Evolutionary conservation across 2,329 filamentous ascomycete species (phyloP), one percentile per base, ranked within the genome.

Genomic region (Talaromyces sp.): DNA sequence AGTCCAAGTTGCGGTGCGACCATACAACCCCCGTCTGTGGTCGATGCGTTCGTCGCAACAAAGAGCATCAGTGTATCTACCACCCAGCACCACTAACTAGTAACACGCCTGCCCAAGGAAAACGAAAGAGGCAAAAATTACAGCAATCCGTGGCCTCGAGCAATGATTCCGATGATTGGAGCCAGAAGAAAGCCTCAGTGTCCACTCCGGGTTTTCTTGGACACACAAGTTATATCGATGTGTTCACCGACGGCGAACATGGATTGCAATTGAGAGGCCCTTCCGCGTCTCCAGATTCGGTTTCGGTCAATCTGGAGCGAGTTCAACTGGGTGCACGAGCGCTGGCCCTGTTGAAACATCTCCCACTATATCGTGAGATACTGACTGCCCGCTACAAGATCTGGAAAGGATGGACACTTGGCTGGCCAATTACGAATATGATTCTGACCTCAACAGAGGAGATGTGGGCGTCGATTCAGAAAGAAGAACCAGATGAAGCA

Each of bases 1-100:
- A 61, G 35, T 55, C 63, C 11, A 66, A 66, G 19, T 39, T 65
- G 3, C 61, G 61, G 14, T 66, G 63, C 41, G 63, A 65, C 39
- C 54, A 65, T 45, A 42, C 50, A 17, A 60, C 44, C 4, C 63
- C 63, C 11, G 24, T 61, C 13, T 66, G 63, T 48, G 52, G 58
- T 11, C 54, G 60, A 17, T 66, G 63, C 36, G 27, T 43, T 13
- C 57, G 56, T 22, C 42, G 57, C 55, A 37, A 39, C 33, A 41
- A 24, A 16, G 54, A 56, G 11, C 27, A 51, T 19, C 48, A 45
- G 14, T 65, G 62, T 30, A 43, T 62, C 20, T 66, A 65, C 37
- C 54, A 57, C 42, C 49, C 55, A 29, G 53, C 57, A n/a, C 59
- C 56, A 0, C 37, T 57, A 41, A 59, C 56, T 30, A 44, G 10